Evolutionary conservation across 2,329 filamentous ascomycete genomes (phyloP), one percentile per base, ranked within the genome.

Genomic region (Rhexocercosporidium sp.): DNA sequence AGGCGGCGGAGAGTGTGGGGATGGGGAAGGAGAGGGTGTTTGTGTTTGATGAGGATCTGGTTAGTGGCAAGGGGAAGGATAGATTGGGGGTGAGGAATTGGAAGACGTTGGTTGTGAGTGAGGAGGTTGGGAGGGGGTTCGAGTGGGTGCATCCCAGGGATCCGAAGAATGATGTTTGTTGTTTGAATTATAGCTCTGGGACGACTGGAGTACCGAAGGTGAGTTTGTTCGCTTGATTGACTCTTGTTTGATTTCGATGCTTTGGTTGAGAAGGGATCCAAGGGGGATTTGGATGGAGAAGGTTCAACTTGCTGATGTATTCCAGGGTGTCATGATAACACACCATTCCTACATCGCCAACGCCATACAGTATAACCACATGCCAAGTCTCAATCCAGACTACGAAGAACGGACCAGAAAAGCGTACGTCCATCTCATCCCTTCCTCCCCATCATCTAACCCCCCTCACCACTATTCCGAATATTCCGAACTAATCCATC

Each of bases 141-240:
- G 78, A 80, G 57, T 96, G 92, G 92, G 61, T 54, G 27, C 69
- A 72, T 37, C 82, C 57, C 77, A 78, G 47, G 81, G 81, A 66
- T 74, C 74, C 64, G 69, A 78, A 74, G 69, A 79, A 69, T 67
- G 59, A 62, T 25, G 5, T 86, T 87, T 0, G 87, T 90, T 71
- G 90, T 88, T 85, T 96, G 69, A 96, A 96, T 78, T 96, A 95
- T 79, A 92, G 88, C 70, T 90, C 86, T 16, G 90, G 93, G 3
- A 96, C 93, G 0, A 96, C 93, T 0, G 93, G 93, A 7, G 84
- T 93, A 3, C 92, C 93, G 11, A 96, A 96, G 77, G 53, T 56
- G 18, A 37, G 53, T 56, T 2, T 56, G 6, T 7, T 16, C n/a
- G n/a, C 14, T 3, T 56, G 27, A 4, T 20, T 34, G 27, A n/a